Conservation (phyloP, 1,139 yeast genomes). For the Candida sp. region DNA sequence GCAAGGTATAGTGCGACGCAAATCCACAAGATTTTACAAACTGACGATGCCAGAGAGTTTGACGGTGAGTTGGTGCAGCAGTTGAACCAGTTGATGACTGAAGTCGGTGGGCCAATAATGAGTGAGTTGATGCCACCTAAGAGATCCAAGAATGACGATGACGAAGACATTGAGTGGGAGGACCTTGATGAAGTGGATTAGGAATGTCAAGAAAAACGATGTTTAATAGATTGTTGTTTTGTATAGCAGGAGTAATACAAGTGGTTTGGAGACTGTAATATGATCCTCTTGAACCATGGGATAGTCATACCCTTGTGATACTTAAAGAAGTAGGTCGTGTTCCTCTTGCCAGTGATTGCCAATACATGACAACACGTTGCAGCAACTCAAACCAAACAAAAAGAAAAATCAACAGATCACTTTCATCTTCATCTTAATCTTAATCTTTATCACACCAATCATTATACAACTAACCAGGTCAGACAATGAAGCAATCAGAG, state of each 20-base stretch:
- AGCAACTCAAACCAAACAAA: not conserved
- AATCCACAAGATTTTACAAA: slow-evolving; percentile 54
- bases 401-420: not conserved
- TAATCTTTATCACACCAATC: too few species aligned
- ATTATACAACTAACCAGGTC: too few species aligned
- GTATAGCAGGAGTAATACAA: too few species aligned
- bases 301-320: too few species aligned
- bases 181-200: slow-evolving; percentile 29
- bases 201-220: too few species aligned
- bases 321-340: too few species aligned
- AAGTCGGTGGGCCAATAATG: slow-evolving; percentile 63
- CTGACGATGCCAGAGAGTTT: slow-evolving; percentile 48
- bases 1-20: slow-evolving; percentile 59
- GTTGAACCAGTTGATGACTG: slow-evolving; percentile 50
- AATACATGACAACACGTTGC: too few species aligned
- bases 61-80: slow-evolving; percentile 61
- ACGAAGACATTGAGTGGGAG: slow-evolving; percentile 46
- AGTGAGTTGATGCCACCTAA: slow-evolving; percentile 50
- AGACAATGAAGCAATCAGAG: too few species aligned
- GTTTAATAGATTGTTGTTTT: too few species aligned
- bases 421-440: not conserved
- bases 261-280: too few species aligned
- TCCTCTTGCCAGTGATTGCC: too few species aligned
- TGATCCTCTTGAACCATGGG: too few species aligned
- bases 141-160: slow-evolving; percentile 34